Conservation (phyloP, 768 basidiomycete genomes). For the Rhodocollybia butyracea region DNA sequence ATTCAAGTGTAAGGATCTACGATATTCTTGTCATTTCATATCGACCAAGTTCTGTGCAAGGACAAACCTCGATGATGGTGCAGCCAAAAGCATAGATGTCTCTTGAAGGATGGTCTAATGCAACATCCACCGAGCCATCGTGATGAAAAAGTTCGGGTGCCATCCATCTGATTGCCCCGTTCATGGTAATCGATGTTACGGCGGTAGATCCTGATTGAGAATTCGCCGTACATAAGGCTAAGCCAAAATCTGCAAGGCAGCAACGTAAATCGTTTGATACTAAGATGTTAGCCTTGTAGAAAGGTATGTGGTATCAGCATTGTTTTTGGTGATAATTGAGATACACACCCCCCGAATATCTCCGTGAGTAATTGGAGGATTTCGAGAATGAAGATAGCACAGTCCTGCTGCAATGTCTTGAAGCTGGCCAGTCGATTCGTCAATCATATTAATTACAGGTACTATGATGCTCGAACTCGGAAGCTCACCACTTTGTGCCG, state of each 20-base stretch:
- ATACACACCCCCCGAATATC: slow-evolving; percentile 21
- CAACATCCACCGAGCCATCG: slow-evolving; percentile 1
- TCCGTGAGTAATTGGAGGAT: no score
- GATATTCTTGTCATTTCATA: no score
- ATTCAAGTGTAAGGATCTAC: slow-evolving; percentile 3
- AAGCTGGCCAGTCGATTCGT: slow-evolving; percentile 18
- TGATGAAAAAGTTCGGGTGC: no score
- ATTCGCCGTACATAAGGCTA: slow-evolving; percentile 6
- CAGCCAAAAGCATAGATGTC: slow-evolving; percentile 16
- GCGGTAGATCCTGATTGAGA: slow-evolving; percentile 7
- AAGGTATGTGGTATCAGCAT: neutral
- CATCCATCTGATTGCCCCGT: slow-evolving; percentile 10
- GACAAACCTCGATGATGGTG: slow-evolving; percentile 14
- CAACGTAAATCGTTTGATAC: slow-evolving; percentile 10
- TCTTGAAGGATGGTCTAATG: slow-evolving; percentile 8
- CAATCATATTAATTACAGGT: neutral
- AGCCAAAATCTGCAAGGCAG: no score
- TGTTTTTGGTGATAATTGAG: neutral
- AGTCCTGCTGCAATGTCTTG: slow-evolving; percentile 31
- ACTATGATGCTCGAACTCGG: neutral
- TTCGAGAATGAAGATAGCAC: slow-evolving; percentile 28
- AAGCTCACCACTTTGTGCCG: neutral
- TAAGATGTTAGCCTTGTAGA: slow-evolving; percentile 17
- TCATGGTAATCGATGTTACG: slow-evolving; percentile 4
- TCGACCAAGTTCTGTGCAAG: neutral